Base-by-base conservation (phyloP, 768 basidiomycete species). In the Neoboletus magnificus region DNA sequence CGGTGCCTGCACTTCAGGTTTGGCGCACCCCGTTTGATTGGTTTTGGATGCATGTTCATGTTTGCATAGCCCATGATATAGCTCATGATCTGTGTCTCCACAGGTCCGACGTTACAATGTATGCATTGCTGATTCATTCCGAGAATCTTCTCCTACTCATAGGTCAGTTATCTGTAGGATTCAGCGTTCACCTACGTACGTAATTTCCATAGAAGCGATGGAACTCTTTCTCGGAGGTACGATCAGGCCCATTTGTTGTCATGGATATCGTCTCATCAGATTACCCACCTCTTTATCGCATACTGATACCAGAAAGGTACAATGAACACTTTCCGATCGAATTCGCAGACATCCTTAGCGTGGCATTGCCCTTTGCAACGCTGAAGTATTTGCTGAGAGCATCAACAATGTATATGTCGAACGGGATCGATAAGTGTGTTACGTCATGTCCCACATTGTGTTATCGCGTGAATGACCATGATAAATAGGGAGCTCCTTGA, bases 1-100 rank as follows among this genome's bases (percentile, higher is more conserved):
- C 9, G 86, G 87, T 5, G 79, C 86, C 15, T 79, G 81, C 46
- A 86, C 80, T 44, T 85, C 85, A 39, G 81, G 80, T 81, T 49
- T 25, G 49, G 39, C 23, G 11, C 29, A 41, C 36, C 18, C 8
- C 12, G 42, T 23, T 52, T 35, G n/a, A 64, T 33, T 62, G 27
- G 27, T 30, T 50, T 55, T 29, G 25, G 15, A 15, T 20, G 11
- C n/a, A 20, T 13, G 29, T 25, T 60, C 37, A 57, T 3, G 10
- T n/a, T 46, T 47, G 23, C n/a, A 41, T 41, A 70, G 73, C 56
- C 7, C 75, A 76, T 48, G 76, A 78, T 41, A 76, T 79, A 37
- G 70, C 73, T 1, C 71, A 68, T 27, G 74, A 75, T 53, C 59
- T 72, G 18, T 62, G 36, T 53, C 56, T 61, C 33, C 59, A 64